Evolutionary conservation across 192 early-diverging fungal genomes (phyloP).

Genomic region (Allomyces arbusculus): DNA sequence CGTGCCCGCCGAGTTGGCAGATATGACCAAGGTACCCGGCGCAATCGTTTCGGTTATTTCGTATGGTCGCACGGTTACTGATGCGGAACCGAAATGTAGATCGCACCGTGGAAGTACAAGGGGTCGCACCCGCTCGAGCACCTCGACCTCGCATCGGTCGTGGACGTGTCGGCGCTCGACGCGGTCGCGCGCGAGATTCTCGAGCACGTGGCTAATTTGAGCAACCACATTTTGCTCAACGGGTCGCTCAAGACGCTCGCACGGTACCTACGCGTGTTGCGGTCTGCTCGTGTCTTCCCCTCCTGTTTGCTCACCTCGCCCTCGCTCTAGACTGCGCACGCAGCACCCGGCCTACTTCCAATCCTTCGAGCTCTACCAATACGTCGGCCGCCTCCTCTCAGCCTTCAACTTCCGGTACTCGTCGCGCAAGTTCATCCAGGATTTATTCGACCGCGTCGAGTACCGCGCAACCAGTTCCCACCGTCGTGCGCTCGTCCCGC

Average conservation of each 20-base stretch:
- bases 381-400: background rate
- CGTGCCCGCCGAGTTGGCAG: slow-evolving; percentile 35
- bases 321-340: background rate
- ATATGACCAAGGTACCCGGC: slow-evolving; percentile 35
- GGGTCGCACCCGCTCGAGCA: slow-evolving; percentile 13
- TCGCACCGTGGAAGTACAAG: slow-evolving; percentile 16
- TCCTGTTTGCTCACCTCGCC: background rate
- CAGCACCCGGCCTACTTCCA: background rate
- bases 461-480: too few relatives aligned
- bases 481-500: background rate
- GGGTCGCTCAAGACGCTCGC: slow-evolving; percentile 49
- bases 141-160: slow-evolving; percentile 8
- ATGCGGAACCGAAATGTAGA: slow-evolving; percentile 5
- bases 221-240: slow-evolving; percentile 61
- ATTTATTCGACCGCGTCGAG: background rate
- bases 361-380: background rate
- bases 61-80: background rate
- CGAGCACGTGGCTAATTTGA: slow-evolving; percentile 49
- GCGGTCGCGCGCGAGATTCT: slow-evolving; percentile 42
- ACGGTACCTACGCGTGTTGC: slow-evolving; percentile 19
- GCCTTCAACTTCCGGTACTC: background rate
- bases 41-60: background rate
- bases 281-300: background rate
- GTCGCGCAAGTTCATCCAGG: background rate
- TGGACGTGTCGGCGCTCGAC: slow-evolving; percentile 16